These are phyloP conservation scores for Rosa rugosa DNA, from an alignment of 306 rosid genomes.

Conservation along the genomic window DNA sequence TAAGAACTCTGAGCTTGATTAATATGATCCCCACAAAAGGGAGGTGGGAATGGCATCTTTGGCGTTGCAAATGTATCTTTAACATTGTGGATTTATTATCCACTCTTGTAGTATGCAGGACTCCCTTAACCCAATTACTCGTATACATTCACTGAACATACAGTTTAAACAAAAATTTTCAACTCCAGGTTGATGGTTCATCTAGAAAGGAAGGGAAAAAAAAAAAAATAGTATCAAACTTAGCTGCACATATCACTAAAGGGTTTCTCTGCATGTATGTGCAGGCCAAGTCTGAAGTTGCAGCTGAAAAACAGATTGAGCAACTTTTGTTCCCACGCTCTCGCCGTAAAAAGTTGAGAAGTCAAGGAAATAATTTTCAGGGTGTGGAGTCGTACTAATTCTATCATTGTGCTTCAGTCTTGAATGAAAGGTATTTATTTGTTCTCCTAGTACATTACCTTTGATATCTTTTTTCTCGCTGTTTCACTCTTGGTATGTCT, in stretches of 20 bases:
- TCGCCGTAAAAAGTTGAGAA: constrained; percentile 57
- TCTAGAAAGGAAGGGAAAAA: neutral
- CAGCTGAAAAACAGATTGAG: constrained; percentile 83
- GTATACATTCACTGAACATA: neutral
- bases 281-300: constrained; percentile 65
- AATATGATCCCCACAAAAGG: neutral
- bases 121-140: no score
- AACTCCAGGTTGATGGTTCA: neutral
- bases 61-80: neutral
- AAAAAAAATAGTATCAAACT: neutral
- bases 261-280: constrained; percentile 16
- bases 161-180: neutral
- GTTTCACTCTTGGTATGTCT: neutral
- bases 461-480: neutral
- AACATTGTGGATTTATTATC: neutral
- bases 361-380: constrained; percentile 36
- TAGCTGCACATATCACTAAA: neutral
- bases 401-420: neutral
- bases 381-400: constrained; percentile 29
- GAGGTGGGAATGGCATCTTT: neutral
- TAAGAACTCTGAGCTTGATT: neutral
- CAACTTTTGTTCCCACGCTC: constrained; percentile 75
- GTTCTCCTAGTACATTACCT: neutral
- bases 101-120: neutral
- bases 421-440: constrained; percentile 1